These are phyloP conservation scores for Thraustotheca clavata DNA, from an alignment of 352 stramenopile genomes.

Conservation along the genomic window DNA sequence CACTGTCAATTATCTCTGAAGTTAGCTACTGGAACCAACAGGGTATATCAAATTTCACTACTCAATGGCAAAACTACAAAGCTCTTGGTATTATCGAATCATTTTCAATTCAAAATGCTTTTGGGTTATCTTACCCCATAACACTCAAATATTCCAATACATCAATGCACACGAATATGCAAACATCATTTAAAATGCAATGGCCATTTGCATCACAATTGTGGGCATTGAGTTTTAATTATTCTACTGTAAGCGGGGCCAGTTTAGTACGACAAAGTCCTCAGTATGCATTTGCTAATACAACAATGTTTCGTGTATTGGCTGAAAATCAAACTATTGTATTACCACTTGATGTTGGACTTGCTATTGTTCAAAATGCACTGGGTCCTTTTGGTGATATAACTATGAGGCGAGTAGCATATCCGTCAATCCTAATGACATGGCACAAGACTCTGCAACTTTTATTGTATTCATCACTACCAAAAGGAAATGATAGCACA, in stretches of 20 bases:
- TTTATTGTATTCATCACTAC: neutral
- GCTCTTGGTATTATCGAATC: slow-evolving; percentile 3
- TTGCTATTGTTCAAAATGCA: neutral
- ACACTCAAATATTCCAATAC: slow-evolving; percentile 5
- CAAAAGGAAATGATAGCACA: too few species aligned
- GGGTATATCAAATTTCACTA: neutral
- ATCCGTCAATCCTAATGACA: neutral
- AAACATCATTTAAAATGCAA: slow-evolving; percentile 14
- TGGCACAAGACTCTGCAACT: neutral
- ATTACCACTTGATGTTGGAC: neutral
- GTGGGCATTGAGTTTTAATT: neutral
- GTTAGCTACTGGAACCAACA: slow-evolving; percentile 3
- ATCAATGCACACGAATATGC: neutral
- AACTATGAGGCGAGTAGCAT: neutral
- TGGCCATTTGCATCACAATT: neutral
- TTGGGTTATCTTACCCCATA: neutral
- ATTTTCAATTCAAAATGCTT: slow-evolving; percentile 12
- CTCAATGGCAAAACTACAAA: slow-evolving; percentile 17
- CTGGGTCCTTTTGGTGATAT: neutral
- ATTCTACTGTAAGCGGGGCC: neutral
- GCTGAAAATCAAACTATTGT: neutral
- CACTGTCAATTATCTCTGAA: neutral
- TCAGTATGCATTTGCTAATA: neutral
- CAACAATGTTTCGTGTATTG: neutral
- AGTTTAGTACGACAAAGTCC: neutral